Evolutionary conservation across 106 monocot species (phyloP).

Genomic region (Agapanthus africanus): DNA sequence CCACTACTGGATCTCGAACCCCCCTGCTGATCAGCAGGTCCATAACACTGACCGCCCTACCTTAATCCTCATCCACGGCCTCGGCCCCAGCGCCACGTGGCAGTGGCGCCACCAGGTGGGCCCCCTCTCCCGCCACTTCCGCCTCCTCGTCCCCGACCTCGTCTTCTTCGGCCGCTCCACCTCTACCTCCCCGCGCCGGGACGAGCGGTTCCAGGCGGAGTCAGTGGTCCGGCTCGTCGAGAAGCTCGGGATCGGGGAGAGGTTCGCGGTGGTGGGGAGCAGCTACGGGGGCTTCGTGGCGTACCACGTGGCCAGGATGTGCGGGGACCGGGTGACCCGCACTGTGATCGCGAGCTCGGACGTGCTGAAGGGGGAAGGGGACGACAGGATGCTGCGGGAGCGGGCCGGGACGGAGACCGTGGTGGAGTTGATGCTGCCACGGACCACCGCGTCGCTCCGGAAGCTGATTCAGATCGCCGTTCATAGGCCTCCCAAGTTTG

Average conservation of each 20-base stretch:
- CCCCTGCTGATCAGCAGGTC: no score
- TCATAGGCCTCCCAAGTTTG: slow-evolving; percentile 13
- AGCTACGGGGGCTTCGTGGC: slow-evolving; percentile 81
- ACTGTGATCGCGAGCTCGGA: slow-evolving; percentile 66
- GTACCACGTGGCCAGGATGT: slow-evolving; percentile 41
- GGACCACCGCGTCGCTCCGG: slow-evolving; percentile 6
- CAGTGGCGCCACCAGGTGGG: slow-evolving; percentile 20
- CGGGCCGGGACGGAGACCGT: slow-evolving; percentile 22
- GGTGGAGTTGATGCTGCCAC: slow-evolving; percentile 32
- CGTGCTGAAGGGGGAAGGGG: slow-evolving; percentile 29
- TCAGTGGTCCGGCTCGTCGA: not conserved
- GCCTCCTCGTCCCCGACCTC: slow-evolving; percentile 18
- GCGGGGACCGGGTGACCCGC: slow-evolving; percentile 23
- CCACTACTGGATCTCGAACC: slow-evolving; percentile 7
- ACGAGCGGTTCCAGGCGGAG: slow-evolving; percentile 19
- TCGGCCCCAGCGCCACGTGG: slow-evolving; percentile 17
- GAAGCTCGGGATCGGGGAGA: not conserved
- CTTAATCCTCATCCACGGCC: slow-evolving; percentile 18
- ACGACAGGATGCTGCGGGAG: slow-evolving; percentile 25
- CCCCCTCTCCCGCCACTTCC: slow-evolving; percentile 17
- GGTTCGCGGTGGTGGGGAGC: slow-evolving; percentile 30
- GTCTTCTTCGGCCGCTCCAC: slow-evolving; percentile 22
- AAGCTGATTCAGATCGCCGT: slow-evolving; percentile 16
- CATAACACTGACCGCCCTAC: not conserved
- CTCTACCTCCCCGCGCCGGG: slow-evolving; percentile 6